phyloP scores from a whole-genome alignment of 768 basidiomycete genomes.

The Mycena galericulata region DNA sequence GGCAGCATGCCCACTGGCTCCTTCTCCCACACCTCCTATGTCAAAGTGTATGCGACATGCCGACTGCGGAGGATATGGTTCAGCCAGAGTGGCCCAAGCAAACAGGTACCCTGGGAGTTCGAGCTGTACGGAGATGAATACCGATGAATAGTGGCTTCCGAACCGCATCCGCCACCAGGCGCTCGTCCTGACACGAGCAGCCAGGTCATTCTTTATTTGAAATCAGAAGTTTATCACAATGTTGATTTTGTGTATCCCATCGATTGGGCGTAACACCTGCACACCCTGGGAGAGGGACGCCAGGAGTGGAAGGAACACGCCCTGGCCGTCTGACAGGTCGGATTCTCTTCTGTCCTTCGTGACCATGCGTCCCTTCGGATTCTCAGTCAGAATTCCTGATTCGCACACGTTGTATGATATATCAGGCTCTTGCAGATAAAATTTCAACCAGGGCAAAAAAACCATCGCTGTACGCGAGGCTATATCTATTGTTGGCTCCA shows the following conservation, averaged over 20 bases:
- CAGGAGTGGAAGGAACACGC: constrained; percentile 25
- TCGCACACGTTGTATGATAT: constrained; percentile 17
- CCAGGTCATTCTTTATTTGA: neutral
- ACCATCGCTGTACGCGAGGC: neutral
- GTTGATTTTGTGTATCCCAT: constrained; percentile 14
- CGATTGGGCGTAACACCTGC: constrained; percentile 14
- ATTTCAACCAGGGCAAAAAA: neutral
- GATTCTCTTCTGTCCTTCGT: constrained; percentile 21
- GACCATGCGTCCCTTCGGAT: constrained; percentile 18
- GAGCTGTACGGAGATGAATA: constrained; percentile 62
- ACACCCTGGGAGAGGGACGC: constrained; percentile 22
- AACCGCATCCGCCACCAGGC: constrained; percentile 5
- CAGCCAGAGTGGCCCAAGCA: constrained; percentile 63
- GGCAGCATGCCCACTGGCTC: constrained; percentile 60
- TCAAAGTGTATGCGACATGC: constrained; percentile 85
- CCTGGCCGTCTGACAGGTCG: constrained; percentile 12
- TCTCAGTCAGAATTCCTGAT: constrained; percentile 15
- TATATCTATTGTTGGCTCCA: constrained; percentile 1
- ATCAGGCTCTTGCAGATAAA: too few species aligned
- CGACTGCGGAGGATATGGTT: constrained; percentile 84
- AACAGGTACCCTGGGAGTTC: constrained; percentile 81
- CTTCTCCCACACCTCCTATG: constrained; percentile 76
- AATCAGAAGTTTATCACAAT: constrained; percentile 23
- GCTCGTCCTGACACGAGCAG: neutral
- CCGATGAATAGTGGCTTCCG: constrained; percentile 22